Base-by-base conservation (phyloP, 176 grass and related monocot species). In the Avena sativa region DNA sequence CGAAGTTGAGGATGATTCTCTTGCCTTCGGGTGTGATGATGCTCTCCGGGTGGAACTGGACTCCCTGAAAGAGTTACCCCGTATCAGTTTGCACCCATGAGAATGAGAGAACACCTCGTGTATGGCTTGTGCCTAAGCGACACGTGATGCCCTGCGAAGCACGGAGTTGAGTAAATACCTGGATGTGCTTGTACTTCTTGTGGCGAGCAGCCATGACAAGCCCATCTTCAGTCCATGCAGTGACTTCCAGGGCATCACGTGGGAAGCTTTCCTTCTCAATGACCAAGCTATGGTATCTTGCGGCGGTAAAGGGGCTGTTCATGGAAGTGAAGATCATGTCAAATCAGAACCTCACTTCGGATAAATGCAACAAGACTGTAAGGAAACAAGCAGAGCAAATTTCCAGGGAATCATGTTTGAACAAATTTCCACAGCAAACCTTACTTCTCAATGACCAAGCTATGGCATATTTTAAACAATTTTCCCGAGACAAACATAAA, bases 1-100 rank as follows among this genome's bases (percentile, higher is more conserved):
- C 82, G 3, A 98, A 98, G 86, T 98, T 98, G 63, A 88, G 81
- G 70, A 95, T 87, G 76, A 98, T 94, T 19, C 36, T 88, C 86
- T 95, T 98, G 63, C 96, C 93, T 74, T 98, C 96, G 38, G 84
- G 83, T 40, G 93, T 98, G 58, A 98, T 98, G 53, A 98, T 95
- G 8, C 96, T 98, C 90, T 98, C 96, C 10, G 96, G 96, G 90
- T 95, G 92, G 84, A 98, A 98, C 51, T 98, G 96, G 61, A 98
- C 96, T 20, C 96, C 95, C 95, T 94, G 84, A 88, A 94, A 86
- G 78, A 65, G 48, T 52, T 7, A 25, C 2, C 19, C 0, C 40
- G 0, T 56, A 77, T 43, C 15, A 56, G 26, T 91, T 81, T 61
- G 14, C 15, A 69, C 4, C 0, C 3, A 0, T 19, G 15, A 23